These are phyloP conservation scores for Rhizopogon rudus DNA, from an alignment of 768 basidiomycete genomes.

Conservation along the genomic window DNA sequence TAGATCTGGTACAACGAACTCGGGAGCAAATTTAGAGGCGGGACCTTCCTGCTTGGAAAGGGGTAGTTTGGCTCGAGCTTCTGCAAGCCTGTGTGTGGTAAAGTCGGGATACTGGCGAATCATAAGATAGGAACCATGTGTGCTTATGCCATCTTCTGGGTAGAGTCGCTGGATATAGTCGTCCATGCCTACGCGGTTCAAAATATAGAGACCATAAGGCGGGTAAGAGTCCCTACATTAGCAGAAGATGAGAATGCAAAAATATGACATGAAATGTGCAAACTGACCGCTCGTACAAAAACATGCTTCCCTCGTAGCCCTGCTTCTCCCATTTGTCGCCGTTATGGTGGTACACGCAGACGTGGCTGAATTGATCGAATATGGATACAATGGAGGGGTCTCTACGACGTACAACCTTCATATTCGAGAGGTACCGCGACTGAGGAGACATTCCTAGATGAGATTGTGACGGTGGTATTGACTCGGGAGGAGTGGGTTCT, in stretches of 20 bases:
- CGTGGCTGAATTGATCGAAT: constrained; percentile 86
- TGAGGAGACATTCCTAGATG: constrained; percentile 54
- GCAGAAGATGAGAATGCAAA: constrained; percentile 2
- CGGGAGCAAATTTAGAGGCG: constrained; percentile 44
- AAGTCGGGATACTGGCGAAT: constrained; percentile 71
- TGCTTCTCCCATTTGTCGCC: constrained; percentile 77
- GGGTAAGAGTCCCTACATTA: constrained; percentile 63
- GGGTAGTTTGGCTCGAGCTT: constrained; percentile 23
- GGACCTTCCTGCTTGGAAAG: constrained; percentile 23
- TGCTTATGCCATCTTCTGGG: constrained; percentile 69
- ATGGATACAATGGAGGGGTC: constrained; percentile 78
- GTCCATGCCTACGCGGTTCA: constrained; percentile 76
- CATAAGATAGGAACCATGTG: constrained; percentile 63
- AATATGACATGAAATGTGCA: neutral
- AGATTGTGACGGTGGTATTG: constrained; percentile 8
- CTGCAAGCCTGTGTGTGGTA: constrained; percentile 43
- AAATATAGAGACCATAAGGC: constrained; percentile 79
- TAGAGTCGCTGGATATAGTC: constrained; percentile 73
- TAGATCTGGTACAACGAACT: constrained; percentile 39
- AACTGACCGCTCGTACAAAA: constrained; percentile 77
- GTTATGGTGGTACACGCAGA: constrained; percentile 75
- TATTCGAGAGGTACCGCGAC: constrained; percentile 68
- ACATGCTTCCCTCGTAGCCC: constrained; percentile 86
- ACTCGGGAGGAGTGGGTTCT: constrained; percentile 4
- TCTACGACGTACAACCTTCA: constrained; percentile 73